Evolutionary conservation across 352 stramenopile species (phyloP), one percentile per base, ranked within the genome.

Genomic region (Pythium sp.): DNA sequence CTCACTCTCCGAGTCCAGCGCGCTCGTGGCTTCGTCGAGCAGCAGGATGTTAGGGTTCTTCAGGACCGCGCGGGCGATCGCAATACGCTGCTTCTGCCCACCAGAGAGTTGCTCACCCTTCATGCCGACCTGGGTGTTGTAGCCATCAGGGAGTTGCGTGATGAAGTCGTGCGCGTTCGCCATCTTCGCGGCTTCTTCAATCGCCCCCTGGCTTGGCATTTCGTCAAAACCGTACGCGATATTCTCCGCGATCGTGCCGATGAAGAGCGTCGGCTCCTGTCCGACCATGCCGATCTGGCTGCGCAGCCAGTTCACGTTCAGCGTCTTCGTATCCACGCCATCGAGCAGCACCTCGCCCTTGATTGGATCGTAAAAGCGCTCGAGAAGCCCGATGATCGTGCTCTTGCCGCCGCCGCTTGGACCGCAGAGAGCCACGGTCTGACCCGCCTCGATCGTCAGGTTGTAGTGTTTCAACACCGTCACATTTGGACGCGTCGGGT

Each of bases 71-170:
- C 87, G 82, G 0, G 87, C 87, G 49, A 95, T 93, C 30, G 87
- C 87, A 60, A 95, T 81, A 28, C 97, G 87, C 79, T 99, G 98
- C 75, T 99, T 98, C 77, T 99, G 95, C 18, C 94, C 95, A 55
- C 97, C 97, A 90, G 72, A 79, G 6, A 80, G 65, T 36, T 72
- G 60, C 46, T 72, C 49, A 18, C 74, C 74, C 20, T 75, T 72
- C 38, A 56, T 68, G 43, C 94, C 92, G 14, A 99, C 91, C 36
- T 90, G 71, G 8, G 92, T 97, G 24, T 97, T 81, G 74, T 87
- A 97, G 36, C 85, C 78, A 41, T 97, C 82, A 1, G 90, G 79
- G 18, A 98, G 91, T 5, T 64, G 56, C 2, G 64, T 70, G 75
- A 98, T 97, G 63, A 98, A 98, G 55, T 88, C 75, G 72, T 95